phyloP scores from a whole-genome alignment of 129 eudicot genomes.

The Lactuca sativa region DNA sequence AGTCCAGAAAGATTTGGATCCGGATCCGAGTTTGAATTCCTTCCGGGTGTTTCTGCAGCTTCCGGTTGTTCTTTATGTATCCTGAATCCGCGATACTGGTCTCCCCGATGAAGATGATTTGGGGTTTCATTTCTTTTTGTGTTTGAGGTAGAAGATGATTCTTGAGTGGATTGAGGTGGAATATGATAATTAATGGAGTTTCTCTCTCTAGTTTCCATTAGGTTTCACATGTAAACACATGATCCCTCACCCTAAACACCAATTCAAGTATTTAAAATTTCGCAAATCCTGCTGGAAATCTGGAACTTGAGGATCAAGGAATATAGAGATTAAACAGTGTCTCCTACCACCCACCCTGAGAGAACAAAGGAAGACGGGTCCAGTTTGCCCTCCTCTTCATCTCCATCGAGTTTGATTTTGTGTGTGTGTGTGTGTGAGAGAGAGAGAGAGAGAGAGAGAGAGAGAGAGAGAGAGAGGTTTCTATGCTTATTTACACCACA shows the following conservation, averaged over 20 bases:
- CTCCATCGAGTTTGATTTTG: not conserved
- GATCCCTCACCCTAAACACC: conserved; percentile 25
- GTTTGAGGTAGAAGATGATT: conserved; percentile 36
- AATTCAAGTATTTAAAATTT: conserved; percentile 15
- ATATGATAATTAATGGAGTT: conserved; percentile 33
- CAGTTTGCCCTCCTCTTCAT: conserved; percentile 25
- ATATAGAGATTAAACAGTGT: conserved; percentile 24
- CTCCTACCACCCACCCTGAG: conserved; percentile 23
- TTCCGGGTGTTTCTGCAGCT: conserved; percentile 15
- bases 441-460: conserved; percentile 15
- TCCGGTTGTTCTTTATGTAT: conserved; percentile 24
- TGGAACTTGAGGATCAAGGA: not conserved
- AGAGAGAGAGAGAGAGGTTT: not conserved
- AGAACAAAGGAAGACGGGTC: conserved; percentile 31
- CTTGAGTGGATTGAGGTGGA: conserved; percentile 42
- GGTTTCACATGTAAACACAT: conserved; percentile 26
- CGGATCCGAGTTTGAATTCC: conserved; percentile 41
- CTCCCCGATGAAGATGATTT: conserved; percentile 28
- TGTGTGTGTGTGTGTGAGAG: conserved; percentile 6
- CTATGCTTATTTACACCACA: not conserved
- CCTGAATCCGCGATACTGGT: conserved; percentile 31
- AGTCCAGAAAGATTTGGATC: conserved; percentile 50
- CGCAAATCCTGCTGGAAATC: not conserved
- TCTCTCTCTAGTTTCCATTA: conserved; percentile 54
- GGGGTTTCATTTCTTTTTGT: conserved; percentile 26